These are phyloP conservation scores for Pythium aquatile DNA, from an alignment of 352 stramenopile genomes.

Conservation along the genomic window DNA sequence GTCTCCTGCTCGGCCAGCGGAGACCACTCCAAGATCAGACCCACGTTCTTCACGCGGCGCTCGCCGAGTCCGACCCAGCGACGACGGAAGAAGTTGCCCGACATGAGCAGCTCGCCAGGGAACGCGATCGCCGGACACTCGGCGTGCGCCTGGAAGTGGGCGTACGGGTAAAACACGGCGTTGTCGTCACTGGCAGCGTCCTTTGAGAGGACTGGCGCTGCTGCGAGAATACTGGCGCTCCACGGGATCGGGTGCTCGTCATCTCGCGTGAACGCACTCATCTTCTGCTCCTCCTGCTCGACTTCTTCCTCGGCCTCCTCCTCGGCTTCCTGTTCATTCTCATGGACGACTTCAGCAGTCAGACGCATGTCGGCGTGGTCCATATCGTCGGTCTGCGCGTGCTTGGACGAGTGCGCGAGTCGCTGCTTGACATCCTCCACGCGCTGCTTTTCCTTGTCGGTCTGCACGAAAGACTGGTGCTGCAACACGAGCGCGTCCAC, in stretches of 20 bases:
- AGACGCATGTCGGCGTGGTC: constrained; percentile 75
- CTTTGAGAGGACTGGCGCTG: neutral
- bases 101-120: constrained; percentile 64
- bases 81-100: constrained; percentile 88
- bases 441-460: constrained; percentile 42
- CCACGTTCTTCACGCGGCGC: constrained; percentile 87
- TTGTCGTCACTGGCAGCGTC: constrained; percentile 38
- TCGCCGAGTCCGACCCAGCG: constrained; percentile 87
- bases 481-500: constrained; percentile 55
- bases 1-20: constrained; percentile 68
- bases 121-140: constrained; percentile 79
- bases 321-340: constrained; percentile 87
- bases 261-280: constrained; percentile 89
- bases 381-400: constrained; percentile 42
- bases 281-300: constrained; percentile 91
- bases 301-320: constrained; percentile 88
- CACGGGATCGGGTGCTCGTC: constrained; percentile 88
- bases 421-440: constrained; percentile 61
- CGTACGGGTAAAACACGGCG: constrained; percentile 76
- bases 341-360: constrained; percentile 87
- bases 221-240: constrained; percentile 46
- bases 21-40: constrained; percentile 87
- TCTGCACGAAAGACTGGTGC: constrained; percentile 64
- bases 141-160: constrained; percentile 69
- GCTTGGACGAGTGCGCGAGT: constrained; percentile 52